Evolutionary conservation across 192 early-diverging fungal genomes (phyloP).

Genomic region (Globomyces pollinis-pini): DNA sequence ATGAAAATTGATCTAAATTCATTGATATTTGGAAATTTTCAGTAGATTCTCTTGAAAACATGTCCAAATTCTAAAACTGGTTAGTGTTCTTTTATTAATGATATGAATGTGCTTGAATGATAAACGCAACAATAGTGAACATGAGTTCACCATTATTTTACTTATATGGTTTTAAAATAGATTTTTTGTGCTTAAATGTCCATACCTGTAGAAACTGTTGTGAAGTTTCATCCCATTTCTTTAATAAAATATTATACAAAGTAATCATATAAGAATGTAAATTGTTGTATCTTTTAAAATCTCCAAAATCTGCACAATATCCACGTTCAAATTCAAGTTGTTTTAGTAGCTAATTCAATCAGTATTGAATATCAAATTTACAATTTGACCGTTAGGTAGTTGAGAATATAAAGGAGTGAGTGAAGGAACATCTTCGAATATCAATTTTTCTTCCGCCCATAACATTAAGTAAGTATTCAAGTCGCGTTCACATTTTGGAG

Average conservation of each 20-base stretch:
- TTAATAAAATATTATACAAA: not conserved
- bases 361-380: not conserved
- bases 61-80: slow-evolving; percentile 42
- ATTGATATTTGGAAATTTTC: slow-evolving; percentile 44
- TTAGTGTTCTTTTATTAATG: too few species aligned
- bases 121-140: too few species aligned
- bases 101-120: too few species aligned
- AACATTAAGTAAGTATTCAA: slow-evolving; percentile 38
- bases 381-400: slow-evolving; percentile 26
- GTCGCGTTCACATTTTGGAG: slow-evolving; percentile 36
- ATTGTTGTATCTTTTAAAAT: not conserved
- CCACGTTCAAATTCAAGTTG: slow-evolving; percentile 18
- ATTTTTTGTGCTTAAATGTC: not conserved
- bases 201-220: not conserved
- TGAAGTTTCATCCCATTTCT: not conserved
- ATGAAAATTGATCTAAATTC: slow-evolving; percentile 15
- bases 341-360: not conserved
- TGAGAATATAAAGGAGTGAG: slow-evolving; percentile 20
- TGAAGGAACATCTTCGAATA: slow-evolving; percentile 26
- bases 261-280: not conserved
- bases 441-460: slow-evolving; percentile 27
- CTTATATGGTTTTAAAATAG: too few species aligned
- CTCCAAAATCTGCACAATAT: not conserved
- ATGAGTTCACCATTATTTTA: too few species aligned
- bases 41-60: slow-evolving; percentile 35